Evolutionary conservation across 352 stramenopile species (phyloP).

Genomic region (Pythium insidiosum): DNA sequence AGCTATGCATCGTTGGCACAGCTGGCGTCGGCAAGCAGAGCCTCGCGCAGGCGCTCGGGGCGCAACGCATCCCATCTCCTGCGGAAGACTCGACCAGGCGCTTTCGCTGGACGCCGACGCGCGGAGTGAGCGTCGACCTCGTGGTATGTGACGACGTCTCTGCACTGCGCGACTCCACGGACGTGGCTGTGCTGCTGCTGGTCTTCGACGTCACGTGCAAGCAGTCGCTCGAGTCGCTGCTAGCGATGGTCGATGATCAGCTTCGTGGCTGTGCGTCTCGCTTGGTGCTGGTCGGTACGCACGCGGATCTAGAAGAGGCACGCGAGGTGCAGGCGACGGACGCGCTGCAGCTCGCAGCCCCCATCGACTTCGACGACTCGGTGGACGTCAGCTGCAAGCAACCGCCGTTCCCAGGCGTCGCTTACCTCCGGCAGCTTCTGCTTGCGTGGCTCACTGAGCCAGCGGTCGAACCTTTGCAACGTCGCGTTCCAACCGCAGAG

Average conservation of each 20-base stretch:
- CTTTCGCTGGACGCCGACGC: too few relatives aligned
- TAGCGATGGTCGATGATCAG: not conserved
- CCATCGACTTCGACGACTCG: slow-evolving; percentile 45
- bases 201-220: not conserved
- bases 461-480: too few relatives aligned
- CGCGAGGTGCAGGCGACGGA: slow-evolving; percentile 31
- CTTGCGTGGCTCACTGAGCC: slow-evolving; percentile 13
- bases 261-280: too few relatives aligned
- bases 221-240: not conserved
- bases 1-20: slow-evolving; percentile 27
- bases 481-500: not conserved
- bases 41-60: slow-evolving; percentile 32
- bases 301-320: slow-evolving; percentile 26
- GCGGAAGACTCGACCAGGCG: not conserved
- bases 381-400: slow-evolving; percentile 32
- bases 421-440: slow-evolving; percentile 15
- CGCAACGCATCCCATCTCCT: not conserved
- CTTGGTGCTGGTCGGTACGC: slow-evolving; percentile 36
- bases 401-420: slow-evolving; percentile 16
- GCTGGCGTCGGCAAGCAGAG: slow-evolving; percentile 36
- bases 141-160: too few relatives aligned
- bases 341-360: slow-evolving; percentile 25
- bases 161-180: too few relatives aligned
- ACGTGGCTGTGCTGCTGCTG: not conserved
- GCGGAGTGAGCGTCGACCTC: too few relatives aligned